phyloP scores from a whole-genome alignment of 2,329 filamentous ascomycete species.

The Colletotrichum spinosum region DNA sequence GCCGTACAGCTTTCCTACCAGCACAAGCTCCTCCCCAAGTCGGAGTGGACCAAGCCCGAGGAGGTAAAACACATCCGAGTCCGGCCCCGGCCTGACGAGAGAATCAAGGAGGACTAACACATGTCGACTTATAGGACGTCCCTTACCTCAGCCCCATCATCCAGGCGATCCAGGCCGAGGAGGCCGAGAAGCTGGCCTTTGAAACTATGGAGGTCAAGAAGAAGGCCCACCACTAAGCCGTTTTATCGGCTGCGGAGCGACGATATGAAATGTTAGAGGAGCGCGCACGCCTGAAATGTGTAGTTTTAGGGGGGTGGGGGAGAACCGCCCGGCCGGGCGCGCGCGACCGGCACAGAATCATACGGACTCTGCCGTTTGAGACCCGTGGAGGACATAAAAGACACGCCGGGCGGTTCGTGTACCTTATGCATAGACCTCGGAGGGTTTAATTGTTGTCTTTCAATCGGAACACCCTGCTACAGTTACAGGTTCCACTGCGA shows the following conservation, averaged over 20 bases:
- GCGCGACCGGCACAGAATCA: conserved; percentile 14
- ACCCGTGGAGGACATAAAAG: conserved; percentile 17
- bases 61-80: conserved; percentile 52
- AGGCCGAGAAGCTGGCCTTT: conserved; percentile 64
- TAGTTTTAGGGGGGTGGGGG: conserved; percentile 33
- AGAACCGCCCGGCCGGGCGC: conserved; percentile 33
- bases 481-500: conserved; percentile 23
- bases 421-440: conserved; percentile 40
- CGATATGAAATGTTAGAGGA: conserved; percentile 2
- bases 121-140: conserved; percentile 54
- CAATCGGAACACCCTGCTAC: conserved; percentile 37
- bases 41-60: conserved; percentile 69
- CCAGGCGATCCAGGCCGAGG: conserved; percentile 61
- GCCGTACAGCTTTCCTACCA: conserved; percentile 82
- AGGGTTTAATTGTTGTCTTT: conserved; percentile 31
- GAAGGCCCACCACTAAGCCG: conserved; percentile 52
- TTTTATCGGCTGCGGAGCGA: conserved; percentile 11
- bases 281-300: conserved; percentile 32
- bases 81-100: not conserved
- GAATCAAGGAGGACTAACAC: conserved; percentile 28
- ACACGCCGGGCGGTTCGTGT: conserved; percentile 34
- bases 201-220: conserved; percentile 63
- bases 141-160: conserved; percentile 67
- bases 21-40: conserved; percentile 73
- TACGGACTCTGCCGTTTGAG: conserved; percentile 17